Percentiles rank a stretch among this genome's conserved stretches.
Evolutionary conservation across 106 monocot genomes (phyloP).

Genomic region (Allium sativum): DNA sequence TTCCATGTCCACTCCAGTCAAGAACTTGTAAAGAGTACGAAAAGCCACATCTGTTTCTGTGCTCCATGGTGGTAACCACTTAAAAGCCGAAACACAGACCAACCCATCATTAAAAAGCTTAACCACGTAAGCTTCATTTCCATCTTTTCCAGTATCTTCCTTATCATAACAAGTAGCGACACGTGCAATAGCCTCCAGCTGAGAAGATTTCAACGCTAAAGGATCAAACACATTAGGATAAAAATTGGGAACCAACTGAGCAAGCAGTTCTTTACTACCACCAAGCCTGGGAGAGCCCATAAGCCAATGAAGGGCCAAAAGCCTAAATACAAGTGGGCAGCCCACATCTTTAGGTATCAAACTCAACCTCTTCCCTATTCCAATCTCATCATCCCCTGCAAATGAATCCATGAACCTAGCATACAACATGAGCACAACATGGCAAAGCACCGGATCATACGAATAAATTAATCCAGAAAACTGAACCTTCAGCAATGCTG

Average conservation of each 20-base stretch:
- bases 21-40: slow-evolving; percentile 56
- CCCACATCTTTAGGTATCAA: slow-evolving; percentile 49
- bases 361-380: slow-evolving; percentile 48
- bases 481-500: slow-evolving; percentile 86
- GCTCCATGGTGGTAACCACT: slow-evolving; percentile 78
- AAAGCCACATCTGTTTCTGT: slow-evolving; percentile 68
- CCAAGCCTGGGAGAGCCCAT: slow-evolving; percentile 36
- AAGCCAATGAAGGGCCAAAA: slow-evolving; percentile 81
- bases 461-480: slow-evolving; percentile 79
- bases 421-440: slow-evolving; percentile 70
- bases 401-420: slow-evolving; percentile 73
- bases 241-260: slow-evolving; percentile 26
- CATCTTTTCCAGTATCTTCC: slow-evolving; percentile 6
- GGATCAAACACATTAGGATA: slow-evolving; percentile 82
- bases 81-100: slow-evolving; percentile 70
- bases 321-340: slow-evolving; percentile 45
- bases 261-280: slow-evolving; percentile 13
- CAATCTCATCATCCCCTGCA: slow-evolving; percentile 43
- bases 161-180: slow-evolving; percentile 32
- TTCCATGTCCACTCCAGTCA: slow-evolving; percentile 32
- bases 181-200: slow-evolving; percentile 59
- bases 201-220: slow-evolving; percentile 64
- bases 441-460: slow-evolving; percentile 64
- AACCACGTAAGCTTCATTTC: slow-evolving; percentile 3
- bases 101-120: slow-evolving; percentile 66